Evolutionary conservation across 2,329 filamentous ascomycete genomes (phyloP), one percentile per base, ranked within the genome.

Genomic region (Colletotrichum tabaci): DNA sequence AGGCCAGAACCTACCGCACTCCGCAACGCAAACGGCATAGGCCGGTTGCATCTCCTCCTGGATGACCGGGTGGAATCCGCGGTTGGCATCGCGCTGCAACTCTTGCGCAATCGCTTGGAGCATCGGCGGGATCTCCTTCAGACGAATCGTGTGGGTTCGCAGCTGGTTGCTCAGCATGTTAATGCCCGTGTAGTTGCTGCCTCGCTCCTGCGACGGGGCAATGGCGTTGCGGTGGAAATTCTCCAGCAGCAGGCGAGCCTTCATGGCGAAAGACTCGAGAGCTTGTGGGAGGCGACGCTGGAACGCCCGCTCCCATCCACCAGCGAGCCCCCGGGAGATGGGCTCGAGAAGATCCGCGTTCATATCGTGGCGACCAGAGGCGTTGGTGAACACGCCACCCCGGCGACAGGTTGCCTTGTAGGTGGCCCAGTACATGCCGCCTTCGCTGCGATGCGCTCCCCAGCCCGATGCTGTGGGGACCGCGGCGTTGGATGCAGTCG

Each of bases 291-390:
- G 64, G 2, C 71, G 74, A 8, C 73, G 75, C 42, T 76, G 75
- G n/a, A 80, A 79, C 21, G 75, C 68, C 10, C 71, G 72, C 38
- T 78, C 78, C 78, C 78, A 80, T 6, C 63, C 66, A 4, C n/a
- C 52, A 4, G 73, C 74, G 16, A 80, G 66, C 3, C 66, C 61
- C 16, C 61, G 74, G 2, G 66, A 62, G 12, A 79, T 74, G 0
- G 77, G 76, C 12, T 74, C 71, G 7, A 77, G 74, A 6, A 80
- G 76, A 47, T 79, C 78, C 1, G 55, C 71, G 23, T 79, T 79
- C 69, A 79, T 77, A 62, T 79, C 74, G 4, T 61, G 5, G n/a
- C 21, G 60, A 8, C 76, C 75, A 30, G 66, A 57, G 15, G 66
- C 44, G 4, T 77, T 75, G 6, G 55, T 3, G 4, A 61, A 78